A percentile compares a stretch with the other conserved stretches of the same genome.
Conservation (phyloP, 352 stramenopile genomes). For the Globisporangium ultimum region DNA sequence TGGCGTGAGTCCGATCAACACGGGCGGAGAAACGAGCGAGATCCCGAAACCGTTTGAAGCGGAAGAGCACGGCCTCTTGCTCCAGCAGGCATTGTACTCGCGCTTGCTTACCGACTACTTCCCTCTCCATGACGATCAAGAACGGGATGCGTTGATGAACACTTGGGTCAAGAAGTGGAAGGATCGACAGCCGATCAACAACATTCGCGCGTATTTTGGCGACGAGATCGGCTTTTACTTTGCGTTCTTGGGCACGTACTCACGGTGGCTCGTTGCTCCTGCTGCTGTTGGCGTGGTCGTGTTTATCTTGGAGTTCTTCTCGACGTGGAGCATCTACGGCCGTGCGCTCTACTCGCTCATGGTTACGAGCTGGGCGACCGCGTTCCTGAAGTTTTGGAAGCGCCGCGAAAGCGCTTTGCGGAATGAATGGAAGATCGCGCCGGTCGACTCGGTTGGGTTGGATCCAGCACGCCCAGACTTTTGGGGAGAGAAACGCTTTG, state of each 20-base stretch:
- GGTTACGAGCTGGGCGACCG: conserved; percentile 87
- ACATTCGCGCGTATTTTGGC: conserved; percentile 75
- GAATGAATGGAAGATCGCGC: conserved; percentile 80
- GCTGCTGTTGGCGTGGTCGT: conserved; percentile 86
- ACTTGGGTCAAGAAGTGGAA: conserved; percentile 77
- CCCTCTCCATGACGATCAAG: conserved; percentile 68
- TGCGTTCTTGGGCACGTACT: conserved; percentile 95
- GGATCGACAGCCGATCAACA: conserved; percentile 49
- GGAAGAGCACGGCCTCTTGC: conserved; percentile 60
- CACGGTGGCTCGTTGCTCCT: conserved; percentile 91
- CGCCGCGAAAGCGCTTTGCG: conserved; percentile 82
- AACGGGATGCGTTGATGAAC: conserved; percentile 60
- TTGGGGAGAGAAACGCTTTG: conserved; percentile 66
- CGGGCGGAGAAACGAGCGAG: background rate
- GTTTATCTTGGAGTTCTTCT: conserved; percentile 78
- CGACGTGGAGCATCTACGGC: conserved; percentile 51
- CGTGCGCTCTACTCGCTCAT: conserved; percentile 86
- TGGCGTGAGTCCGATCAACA: conserved; percentile 28
- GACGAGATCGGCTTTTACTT: conserved; percentile 97
- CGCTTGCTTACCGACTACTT: conserved; percentile 69
- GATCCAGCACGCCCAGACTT: conserved; percentile 68
- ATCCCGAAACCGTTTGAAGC: conserved; percentile 60
- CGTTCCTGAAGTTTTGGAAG: conserved; percentile 91
- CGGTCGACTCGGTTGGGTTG: conserved; percentile 32
- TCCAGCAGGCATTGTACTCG: conserved; percentile 68